Conservation (phyloP, 78 protist species). For the slime mould (Dictyostelium discoideum) region DNA sequence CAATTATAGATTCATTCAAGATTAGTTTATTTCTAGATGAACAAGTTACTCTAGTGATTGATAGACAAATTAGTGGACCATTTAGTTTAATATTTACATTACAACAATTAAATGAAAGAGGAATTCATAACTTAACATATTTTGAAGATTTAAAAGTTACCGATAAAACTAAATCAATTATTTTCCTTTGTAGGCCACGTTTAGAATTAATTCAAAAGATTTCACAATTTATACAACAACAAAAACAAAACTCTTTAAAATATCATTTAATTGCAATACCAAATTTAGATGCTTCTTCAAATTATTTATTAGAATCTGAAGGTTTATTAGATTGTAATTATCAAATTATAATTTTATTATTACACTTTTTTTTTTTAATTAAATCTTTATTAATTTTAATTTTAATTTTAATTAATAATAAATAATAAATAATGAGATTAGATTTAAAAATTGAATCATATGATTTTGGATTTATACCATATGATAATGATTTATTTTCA, state of each 20-base stretch:
- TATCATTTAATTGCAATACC: background rate
- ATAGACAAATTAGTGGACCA: background rate
- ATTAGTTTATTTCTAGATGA: background rate
- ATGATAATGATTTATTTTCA: slow-evolving; percentile 17
- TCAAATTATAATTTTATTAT: background rate
- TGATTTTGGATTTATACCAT: slow-evolving; percentile 27
- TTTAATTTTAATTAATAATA: too few species aligned
- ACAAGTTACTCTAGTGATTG: background rate
- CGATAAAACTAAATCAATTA: background rate
- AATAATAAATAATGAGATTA: background rate
- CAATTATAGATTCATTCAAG: background rate
- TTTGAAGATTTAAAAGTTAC: slow-evolving; percentile 4
- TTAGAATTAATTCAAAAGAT: background rate
- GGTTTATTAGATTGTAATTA: slow-evolving; percentile 2
- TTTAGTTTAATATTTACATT: slow-evolving; percentile 2
- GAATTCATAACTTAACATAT: background rate
- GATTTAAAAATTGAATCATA: background rate
- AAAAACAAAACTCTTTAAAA: background rate
- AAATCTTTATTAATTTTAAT: too few species aligned
- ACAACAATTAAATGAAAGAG: background rate
- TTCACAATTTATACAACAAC: background rate
- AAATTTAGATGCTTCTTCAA: background rate
- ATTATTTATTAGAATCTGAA: slow-evolving; percentile 22
- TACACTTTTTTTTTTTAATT: background rate
- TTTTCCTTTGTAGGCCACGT: background rate